Base-by-base conservation (phyloP, 495 filamentous ascomycete species). In the Barbatosphaeria neglecta region DNA sequence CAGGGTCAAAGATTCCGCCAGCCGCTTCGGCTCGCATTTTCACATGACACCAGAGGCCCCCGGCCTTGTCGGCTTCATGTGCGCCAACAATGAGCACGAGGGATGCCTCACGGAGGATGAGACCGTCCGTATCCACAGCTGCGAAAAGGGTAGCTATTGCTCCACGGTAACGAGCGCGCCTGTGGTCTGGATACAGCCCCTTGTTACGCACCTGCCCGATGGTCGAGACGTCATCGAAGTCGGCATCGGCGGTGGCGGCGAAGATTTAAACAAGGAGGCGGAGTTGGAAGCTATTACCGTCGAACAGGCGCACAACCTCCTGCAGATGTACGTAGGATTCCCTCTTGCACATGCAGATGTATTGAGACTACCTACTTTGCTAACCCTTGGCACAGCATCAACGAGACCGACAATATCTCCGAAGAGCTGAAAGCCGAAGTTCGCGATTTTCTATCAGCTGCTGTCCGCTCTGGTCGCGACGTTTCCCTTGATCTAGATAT, bases 101-200 rank as follows among this genome's bases (percentile, higher is more conserved):
- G 88, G 88, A 6, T 86, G 80, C 56, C 64, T 96, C 31, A 95
- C 86, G 5, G 58, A 61, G 2, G 67, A 86, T 25, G 58, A 75
- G 13, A 62, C 62, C 16, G 78, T 75, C n/a, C 77, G 82, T n/a
- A 68, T 96, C 20, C 90, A 96, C 62, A 90, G 87, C 55, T 96
- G 90, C 50, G 90, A 90, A 52, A 80, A 76, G 46, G 86, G 81
- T 2, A 75, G 74, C 23, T 67, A 70, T 1, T 95, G 90, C 54
- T 33, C 67, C 0, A 69, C 68, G 0, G 58, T 84, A 2, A 62
- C 76, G 27, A 64, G 60, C 11, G 70, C 74, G 7, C 59, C 78
- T 1, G 70, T 84, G 0, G 83, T 97, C 17, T 80, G 76, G 63
- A 93, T 96, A 42, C 75, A 68, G 15, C 90, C 90, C 0, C 82